Conservation (phyloP, 164 flowering plant genomes). For the Euptelea pleiosperma region DNA sequence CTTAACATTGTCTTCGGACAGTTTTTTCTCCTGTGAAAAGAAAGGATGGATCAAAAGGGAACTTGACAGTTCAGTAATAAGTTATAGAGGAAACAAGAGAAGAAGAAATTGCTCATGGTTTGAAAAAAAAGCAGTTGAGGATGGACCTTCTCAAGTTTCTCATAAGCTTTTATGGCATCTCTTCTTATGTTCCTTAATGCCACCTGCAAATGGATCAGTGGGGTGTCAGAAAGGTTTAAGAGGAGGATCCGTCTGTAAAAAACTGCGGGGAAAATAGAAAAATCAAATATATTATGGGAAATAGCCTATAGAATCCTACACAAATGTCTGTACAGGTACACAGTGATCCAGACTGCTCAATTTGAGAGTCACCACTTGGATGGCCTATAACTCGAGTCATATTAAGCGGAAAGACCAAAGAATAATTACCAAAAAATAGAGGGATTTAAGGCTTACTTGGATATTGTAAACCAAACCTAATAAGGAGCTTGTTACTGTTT, state of each 20-base stretch:
- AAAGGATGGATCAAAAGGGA: conserved; percentile 2
- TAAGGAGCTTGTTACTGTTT: background rate
- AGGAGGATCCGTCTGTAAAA: background rate
- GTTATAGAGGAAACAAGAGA: background rate
- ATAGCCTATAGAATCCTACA: background rate
- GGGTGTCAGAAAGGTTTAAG: background rate
- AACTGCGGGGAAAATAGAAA: background rate
- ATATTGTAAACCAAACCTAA: background rate
- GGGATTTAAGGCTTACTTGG: too few species aligned
- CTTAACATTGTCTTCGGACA: conserved; percentile 93
- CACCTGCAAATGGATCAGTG: conserved; percentile 42
- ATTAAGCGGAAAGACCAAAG: background rate
- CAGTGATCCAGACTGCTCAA: too few species aligned
- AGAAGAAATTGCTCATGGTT: background rate
- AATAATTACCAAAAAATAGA: background rate
- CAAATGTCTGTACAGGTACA: background rate
- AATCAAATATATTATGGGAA: background rate
- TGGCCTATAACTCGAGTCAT: background rate
- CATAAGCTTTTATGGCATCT: conserved; percentile 89
- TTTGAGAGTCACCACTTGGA: conserved; percentile 1
- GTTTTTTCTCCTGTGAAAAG: conserved; percentile 78
- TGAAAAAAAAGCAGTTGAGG: background rate
- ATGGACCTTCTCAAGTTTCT: conserved; percentile 87
- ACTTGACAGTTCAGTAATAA: background rate
- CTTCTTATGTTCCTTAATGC: conserved; percentile 93